A percentile compares a stretch with the other conserved stretches of the same genome.
These are phyloP conservation scores for Ensete glaucum DNA, from an alignment of 176 grass and related monocot species.

Conservation along the genomic window DNA sequence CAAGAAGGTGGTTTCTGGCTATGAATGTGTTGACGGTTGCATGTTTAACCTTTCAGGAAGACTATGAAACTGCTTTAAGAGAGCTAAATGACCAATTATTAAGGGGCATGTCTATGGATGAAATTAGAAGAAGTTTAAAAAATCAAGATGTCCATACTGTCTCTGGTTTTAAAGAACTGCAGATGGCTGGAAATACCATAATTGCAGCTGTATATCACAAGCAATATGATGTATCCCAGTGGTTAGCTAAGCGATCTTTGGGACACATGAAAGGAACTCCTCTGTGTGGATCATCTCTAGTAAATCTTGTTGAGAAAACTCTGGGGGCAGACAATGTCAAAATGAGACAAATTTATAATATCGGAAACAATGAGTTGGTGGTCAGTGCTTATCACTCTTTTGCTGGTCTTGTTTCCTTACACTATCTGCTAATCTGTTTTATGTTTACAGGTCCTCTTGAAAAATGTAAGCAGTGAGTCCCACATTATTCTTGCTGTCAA, in stretches of 20 bases:
- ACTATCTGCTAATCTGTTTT: neutral
- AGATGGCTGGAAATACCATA: neutral
- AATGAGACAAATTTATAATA: slow-evolving; percentile 3
- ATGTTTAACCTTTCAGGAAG: slow-evolving; percentile 1
- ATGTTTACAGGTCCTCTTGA: slow-evolving; percentile 2
- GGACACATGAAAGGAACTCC: neutral
- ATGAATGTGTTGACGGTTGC: neutral
- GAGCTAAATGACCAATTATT: slow-evolving; percentile 10
- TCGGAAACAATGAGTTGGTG: slow-evolving; percentile 16
- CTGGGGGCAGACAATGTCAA: slow-evolving; percentile 1
- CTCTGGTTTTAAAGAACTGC: neutral
- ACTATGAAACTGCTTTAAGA: slow-evolving; percentile 11
- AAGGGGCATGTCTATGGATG: slow-evolving; percentile 5
- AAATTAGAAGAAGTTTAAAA: slow-evolving; percentile 13
- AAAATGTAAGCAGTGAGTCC: neutral
- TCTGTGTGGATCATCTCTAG: slow-evolving; percentile 1
- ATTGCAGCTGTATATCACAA: slow-evolving; percentile 1
- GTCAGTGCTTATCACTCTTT: neutral
- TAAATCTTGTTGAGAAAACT: slow-evolving; percentile 8
- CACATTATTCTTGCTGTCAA: slow-evolving; percentile 16
- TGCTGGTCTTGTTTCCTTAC: neutral
- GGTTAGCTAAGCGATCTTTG: neutral
- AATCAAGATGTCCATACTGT: neutral
- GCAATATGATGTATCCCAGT: slow-evolving; percentile 1
- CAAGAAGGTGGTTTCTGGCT: neutral